phyloP scores from a whole-genome alignment of 1,284 basidiomycete species.

The Tetrapyrgos nigripes region DNA sequence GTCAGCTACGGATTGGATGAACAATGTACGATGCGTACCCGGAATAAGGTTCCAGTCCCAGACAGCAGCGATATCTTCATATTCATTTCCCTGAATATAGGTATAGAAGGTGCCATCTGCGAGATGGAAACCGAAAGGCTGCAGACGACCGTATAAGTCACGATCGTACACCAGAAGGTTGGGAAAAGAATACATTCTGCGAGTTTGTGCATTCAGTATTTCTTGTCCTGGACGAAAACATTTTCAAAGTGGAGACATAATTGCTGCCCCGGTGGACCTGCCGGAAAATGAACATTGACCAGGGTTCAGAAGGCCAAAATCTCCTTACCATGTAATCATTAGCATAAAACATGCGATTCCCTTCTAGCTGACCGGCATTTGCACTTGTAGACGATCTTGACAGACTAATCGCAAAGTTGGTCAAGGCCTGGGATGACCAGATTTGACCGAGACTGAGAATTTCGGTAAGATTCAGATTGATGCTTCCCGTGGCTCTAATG shows the following conservation, averaged over 20 bases:
- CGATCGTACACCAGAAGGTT: background rate
- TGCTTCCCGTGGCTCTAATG: slow-evolving; percentile 41
- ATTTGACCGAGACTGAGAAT: slow-evolving; percentile 55
- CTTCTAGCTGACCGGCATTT: slow-evolving; percentile 62
- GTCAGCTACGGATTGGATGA: background rate
- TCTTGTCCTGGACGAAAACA: slow-evolving; percentile 65
- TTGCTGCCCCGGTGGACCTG: slow-evolving; percentile 65
- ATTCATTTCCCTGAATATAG: slow-evolving; percentile 68
- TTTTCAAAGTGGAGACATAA: slow-evolving; percentile 67
- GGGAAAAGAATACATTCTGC: slow-evolving; percentile 52
- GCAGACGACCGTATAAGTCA: background rate
- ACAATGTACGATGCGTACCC: too few relatives aligned
- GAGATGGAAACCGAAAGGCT: slow-evolving; percentile 72
- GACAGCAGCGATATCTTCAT: slow-evolving; percentile 68
- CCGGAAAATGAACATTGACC: background rate
- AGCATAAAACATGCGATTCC: slow-evolving; percentile 70
- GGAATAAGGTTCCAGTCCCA: slow-evolving; percentile 82
- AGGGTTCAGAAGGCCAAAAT: background rate
- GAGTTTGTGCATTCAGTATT: slow-evolving; percentile 72
- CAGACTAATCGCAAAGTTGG: slow-evolving; percentile 47
- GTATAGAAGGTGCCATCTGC: slow-evolving; percentile 70
- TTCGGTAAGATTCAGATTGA: slow-evolving; percentile 63
- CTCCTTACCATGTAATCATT: slow-evolving; percentile 70
- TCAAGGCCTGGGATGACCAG: slow-evolving; percentile 55
- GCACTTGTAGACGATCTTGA: slow-evolving; percentile 46